Base-by-base conservation (phyloP, 768 basidiomycete species). In the Serpula lacrymans region DNA sequence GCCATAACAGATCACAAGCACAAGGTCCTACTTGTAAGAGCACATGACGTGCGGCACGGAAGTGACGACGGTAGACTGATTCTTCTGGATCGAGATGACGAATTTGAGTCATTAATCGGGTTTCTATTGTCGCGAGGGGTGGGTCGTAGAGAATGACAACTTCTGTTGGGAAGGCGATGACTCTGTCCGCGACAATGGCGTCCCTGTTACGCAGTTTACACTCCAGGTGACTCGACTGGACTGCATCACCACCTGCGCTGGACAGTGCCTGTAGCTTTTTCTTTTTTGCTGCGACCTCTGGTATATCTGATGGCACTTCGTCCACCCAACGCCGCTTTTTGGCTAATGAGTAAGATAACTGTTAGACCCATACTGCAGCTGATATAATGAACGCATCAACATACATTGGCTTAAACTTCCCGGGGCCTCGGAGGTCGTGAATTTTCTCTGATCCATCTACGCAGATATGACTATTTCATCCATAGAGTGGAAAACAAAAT, bases 1-100 rank as follows among this genome's bases (percentile, higher is more conserved):
- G 70, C 86, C 84, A 89, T 35, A 83, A 63, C 25, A 87, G 62
- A 49, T 88, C 84, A 26, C 80, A 69, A 34, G 82, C 86, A 48
- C 82, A 88, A 26, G 71, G 49, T 6, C 88, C 88, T 22, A 89
- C 54, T 52, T 85, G 77, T 20, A 58, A 53, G 25, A 74, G 58
- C 14, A 70, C 70, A 48, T 62, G 56, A 14, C 65, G 69, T 9
- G 80, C 75, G 20, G 70, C 64, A 30, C 55, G 63, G 52, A 79
- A 76, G 29, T 77, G 58, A 25, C 62, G 65, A 31, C 48, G 58
- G 43, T 69, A 69, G 22, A 69, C 45, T 5, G 51, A 35, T 35
- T 69, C 69, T 18, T 55, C 58, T 4, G 62, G 62, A 55, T 77
- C 69, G 12, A 78, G 53, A 34, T 62, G 60, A 34, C 63, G 72